These are phyloP conservation scores for Xerocomus spinulosus DNA, from an alignment of 768 basidiomycete genomes.

Conservation along the genomic window DNA sequence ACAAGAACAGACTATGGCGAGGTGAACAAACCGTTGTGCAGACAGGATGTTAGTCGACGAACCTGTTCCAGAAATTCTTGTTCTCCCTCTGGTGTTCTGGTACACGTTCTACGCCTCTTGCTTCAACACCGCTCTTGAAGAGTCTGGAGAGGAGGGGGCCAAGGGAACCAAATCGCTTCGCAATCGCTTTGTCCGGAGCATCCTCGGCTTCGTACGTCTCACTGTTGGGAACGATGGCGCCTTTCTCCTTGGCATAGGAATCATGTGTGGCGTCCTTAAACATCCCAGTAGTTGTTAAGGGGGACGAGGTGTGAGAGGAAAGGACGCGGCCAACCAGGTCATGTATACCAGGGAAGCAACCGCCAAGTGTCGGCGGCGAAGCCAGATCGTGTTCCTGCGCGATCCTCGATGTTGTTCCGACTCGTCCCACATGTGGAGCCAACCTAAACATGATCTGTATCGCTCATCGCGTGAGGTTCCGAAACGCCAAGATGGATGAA, in stretches of 20 bases:
- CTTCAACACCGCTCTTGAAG: conserved; percentile 48
- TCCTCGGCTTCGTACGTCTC: conserved; percentile 16
- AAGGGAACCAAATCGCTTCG: conserved; percentile 27
- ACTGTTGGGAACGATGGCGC: neutral
- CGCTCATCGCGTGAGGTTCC: too few relatives aligned
- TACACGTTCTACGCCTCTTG: conserved; percentile 51
- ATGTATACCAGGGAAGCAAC: too few relatives aligned
- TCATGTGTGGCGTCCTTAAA: neutral
- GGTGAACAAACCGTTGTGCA: too few relatives aligned
- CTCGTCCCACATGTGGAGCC: neutral
- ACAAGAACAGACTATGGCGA: conserved; percentile 38
- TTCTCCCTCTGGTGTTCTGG: conserved; percentile 44
- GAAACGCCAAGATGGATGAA: too few relatives aligned
- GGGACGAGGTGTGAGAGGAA: neutral
- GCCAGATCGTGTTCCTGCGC: neutral
- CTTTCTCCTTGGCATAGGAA: conserved; percentile 21
- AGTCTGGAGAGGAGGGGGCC: conserved; percentile 34
- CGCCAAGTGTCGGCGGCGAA: neutral
- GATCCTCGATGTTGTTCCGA: neutral
- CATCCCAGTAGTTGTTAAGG: conserved; percentile 2
- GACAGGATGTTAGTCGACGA: too few relatives aligned
- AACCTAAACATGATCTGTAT: too few relatives aligned
- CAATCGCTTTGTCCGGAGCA: conserved; percentile 27
- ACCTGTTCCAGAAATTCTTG: conserved; percentile 41
- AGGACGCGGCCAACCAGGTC: too few relatives aligned